Conservation (phyloP, 225 moss, liverwort and hornwort genomes). For the Marchantia paleacea region DNA sequence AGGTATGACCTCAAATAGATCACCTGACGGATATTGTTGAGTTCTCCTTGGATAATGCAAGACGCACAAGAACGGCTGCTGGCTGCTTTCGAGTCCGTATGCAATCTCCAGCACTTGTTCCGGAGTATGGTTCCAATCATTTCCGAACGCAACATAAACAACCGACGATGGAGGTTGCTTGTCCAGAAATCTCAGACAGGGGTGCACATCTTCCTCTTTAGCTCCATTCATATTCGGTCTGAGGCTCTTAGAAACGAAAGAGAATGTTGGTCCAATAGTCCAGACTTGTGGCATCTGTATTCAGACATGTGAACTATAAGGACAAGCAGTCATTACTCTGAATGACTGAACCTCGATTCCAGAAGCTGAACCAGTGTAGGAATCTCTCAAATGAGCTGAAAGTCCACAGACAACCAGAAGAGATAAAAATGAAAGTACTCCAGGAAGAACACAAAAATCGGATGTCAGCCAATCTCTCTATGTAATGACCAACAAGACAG, state of each 20-base stretch:
- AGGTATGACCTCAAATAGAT: conserved; percentile 18
- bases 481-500: no score
- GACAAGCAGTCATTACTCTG: background rate
- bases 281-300: background rate
- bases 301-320: background rate
- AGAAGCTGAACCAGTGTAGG: background rate
- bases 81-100: conserved; percentile 44
- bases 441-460: background rate
- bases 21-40: background rate
- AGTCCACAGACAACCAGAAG: background rate
- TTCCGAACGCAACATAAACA: conserved; percentile 42
- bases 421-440: background rate
- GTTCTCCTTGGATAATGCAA: conserved; percentile 10
- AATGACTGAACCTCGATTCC: no score
- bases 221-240: background rate
- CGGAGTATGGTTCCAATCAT: conserved; percentile 16
- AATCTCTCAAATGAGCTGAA: no score
- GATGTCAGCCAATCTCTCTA: no score
- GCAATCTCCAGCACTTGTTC: conserved; percentile 43
- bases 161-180: conserved; percentile 38
- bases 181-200: conserved; percentile 40
- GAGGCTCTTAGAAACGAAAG: background rate
- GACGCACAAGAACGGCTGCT: conserved; percentile 49
- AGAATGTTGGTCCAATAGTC: conserved; percentile 5
- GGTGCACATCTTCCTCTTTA: background rate